Evolutionary conservation across 2,329 filamentous ascomycete genomes (phyloP), one percentile per base, ranked within the genome.

Genomic region (Paramyrothecium roridum): DNA sequence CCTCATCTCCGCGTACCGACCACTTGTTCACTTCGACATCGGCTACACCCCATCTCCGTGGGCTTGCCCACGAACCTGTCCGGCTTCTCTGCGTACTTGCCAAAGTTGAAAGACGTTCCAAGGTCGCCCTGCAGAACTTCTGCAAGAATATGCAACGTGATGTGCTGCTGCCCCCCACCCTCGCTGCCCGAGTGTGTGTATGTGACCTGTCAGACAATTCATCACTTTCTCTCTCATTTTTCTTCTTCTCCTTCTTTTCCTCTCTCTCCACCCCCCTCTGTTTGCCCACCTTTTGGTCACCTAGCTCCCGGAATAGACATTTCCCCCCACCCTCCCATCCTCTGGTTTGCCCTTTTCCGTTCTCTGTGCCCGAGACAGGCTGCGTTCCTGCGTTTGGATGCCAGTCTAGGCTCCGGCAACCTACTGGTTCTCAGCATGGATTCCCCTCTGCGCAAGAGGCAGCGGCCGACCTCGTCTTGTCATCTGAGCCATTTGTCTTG

Each of bases 381-480:
- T 21, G 23, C 55, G 53, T 56, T 52, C 55, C 47, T 53, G 52
- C 53, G 63, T 57, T 33, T 47, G 45, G n/a, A 45, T 50, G 45
- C 10, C 26, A 30, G 26, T 4, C 26, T 30, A 30, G 10, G 26
- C 26, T 10, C 26, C 10, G 26, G 26, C 26, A 10, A 4, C 26
- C 26, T 6, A 4, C 26, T 10, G 10, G 4, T 30, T 30, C 26
- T 10, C 10, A 30, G 4, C 26, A 30, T n/a, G n/a, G n/a, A n/a
- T n/a, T n/a, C n/a, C n/a, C n/a, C n/a, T n/a, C n/a, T n/a, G n/a
- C n/a, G n/a, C n/a, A n/a, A n/a, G 26, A 30, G 26, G 26, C 26
- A 30, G 26, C 26, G 26, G 26, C 26, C 26, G 10, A 30, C 10
- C n/a, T 30, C 10, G 26, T 30, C 26, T 10, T 6, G 10, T 30